Evolutionary conservation across 2,329 filamentous ascomycete species (phyloP).

Genomic region (Claviceps sp.): DNA sequence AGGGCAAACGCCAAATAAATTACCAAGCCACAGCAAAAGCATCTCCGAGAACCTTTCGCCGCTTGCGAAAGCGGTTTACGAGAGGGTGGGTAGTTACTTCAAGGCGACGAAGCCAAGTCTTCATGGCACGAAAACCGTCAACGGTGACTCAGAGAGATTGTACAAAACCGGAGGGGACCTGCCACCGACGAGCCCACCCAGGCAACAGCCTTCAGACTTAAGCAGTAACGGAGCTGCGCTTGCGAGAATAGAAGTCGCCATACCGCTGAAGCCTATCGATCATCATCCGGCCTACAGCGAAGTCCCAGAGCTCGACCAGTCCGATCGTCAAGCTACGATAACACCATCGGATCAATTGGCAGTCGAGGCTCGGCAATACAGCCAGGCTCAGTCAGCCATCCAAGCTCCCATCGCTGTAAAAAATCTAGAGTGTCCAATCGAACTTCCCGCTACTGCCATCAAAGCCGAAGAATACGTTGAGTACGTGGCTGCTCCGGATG

Average conservation of each 20-base stretch:
- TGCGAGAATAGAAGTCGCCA: conserved; percentile 31
- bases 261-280: conserved; percentile 31
- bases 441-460: conserved; percentile 30
- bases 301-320: conserved; percentile 12
- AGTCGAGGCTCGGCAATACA: conserved; percentile 7
- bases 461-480: conserved; percentile 40
- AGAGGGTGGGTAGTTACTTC: conserved; percentile 26
- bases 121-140: conserved; percentile 18
- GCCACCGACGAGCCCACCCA: not conserved
- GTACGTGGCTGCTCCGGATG: conserved; percentile 31
- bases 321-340: conserved; percentile 1
- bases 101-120: conserved; percentile 23
- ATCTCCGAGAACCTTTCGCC: conserved; percentile 33
- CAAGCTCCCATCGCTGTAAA: conserved; percentile 5
- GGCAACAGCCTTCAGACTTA: not conserved
- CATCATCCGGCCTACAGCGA: conserved; percentile 24
- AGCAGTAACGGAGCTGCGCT: conserved; percentile 6
- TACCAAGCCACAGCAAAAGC: conserved; percentile 12
- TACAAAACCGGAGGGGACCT: conserved; percentile 10
- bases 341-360: conserved; percentile 9
- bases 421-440: conserved; percentile 29
- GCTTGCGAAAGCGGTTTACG: conserved; percentile 28
- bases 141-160: conserved; percentile 20
- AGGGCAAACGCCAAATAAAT: conserved; percentile 7
- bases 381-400: not conserved